These are phyloP conservation scores for Postia placenta DNA, from an alignment of 768 basidiomycete genomes.

Conservation along the genomic window DNA sequence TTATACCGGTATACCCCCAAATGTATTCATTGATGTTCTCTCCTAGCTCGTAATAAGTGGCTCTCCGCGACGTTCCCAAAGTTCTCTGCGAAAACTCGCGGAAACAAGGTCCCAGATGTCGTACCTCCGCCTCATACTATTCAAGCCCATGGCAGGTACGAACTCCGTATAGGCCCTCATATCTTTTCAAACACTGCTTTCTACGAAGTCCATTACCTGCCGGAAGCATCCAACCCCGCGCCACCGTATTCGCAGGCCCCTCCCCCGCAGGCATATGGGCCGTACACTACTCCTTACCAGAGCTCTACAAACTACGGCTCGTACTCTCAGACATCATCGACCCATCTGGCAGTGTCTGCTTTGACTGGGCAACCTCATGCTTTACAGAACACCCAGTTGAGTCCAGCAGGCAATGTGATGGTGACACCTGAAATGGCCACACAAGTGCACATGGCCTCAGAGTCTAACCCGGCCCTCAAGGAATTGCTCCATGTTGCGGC, in stretches of 20 bases:
- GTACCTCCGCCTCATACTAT: slow-evolving; percentile 62
- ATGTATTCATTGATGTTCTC: slow-evolving; percentile 12
- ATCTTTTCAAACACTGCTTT: slow-evolving; percentile 60
- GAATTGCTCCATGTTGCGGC: slow-evolving; percentile 62
- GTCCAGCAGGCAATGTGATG: neutral
- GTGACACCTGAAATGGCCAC: slow-evolving; percentile 54
- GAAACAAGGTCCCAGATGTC: slow-evolving; percentile 47
- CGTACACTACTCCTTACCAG: too few species aligned
- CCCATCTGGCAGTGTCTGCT: neutral
- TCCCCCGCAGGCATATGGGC: neutral
- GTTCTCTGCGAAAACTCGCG: slow-evolving; percentile 62
- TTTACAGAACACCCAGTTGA: neutral
- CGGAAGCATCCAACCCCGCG: slow-evolving; percentile 15
- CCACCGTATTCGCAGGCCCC: slow-evolving; percentile 12
- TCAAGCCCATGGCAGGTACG: slow-evolving; percentile 59
- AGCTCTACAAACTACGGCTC: neutral
- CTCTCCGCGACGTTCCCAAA: slow-evolving; percentile 58
- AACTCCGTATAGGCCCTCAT: slow-evolving; percentile 73
- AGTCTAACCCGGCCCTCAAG: slow-evolving; percentile 61
- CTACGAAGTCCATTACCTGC: slow-evolving; percentile 69
- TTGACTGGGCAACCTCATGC: neutral
- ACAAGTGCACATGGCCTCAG: slow-evolving; percentile 61
- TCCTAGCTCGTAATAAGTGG: slow-evolving; percentile 67
- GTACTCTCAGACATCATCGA: slow-evolving; percentile 6
- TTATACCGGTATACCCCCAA: slow-evolving; percentile 3